Conservation (phyloP, 2,329 filamentous ascomycete genomes). For the Fusarium denticulatum region DNA sequence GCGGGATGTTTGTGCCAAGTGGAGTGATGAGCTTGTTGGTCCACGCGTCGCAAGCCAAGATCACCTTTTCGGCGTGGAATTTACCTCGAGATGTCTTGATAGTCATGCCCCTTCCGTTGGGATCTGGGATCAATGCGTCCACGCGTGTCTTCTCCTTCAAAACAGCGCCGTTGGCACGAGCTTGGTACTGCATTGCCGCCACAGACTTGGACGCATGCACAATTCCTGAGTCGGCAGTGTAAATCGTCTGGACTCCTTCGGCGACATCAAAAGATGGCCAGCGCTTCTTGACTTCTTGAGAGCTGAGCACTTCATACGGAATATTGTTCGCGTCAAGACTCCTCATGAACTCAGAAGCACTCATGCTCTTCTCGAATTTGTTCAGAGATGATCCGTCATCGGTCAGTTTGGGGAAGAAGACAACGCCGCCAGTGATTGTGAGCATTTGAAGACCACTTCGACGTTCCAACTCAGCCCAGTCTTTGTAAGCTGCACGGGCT, state of each 20-base stretch:
- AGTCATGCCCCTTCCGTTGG: neutral
- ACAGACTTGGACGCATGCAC: slow-evolving; percentile 32
- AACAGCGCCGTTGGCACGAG: slow-evolving; percentile 14
- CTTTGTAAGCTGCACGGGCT: slow-evolving; percentile 36
- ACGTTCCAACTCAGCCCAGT: slow-evolving; percentile 37
- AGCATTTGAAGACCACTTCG: slow-evolving; percentile 30
- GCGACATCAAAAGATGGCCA: slow-evolving; percentile 38
- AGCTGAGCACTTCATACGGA: slow-evolving; percentile 33
- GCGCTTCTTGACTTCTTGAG: slow-evolving; percentile 19
- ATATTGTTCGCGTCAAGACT: slow-evolving; percentile 27
- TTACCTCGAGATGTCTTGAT: slow-evolving; percentile 14
- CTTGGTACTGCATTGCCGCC: slow-evolving; percentile 22
- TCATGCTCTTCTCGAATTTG: slow-evolving; percentile 19
- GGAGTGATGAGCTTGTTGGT: slow-evolving; percentile 28
- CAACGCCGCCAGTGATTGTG: slow-evolving; percentile 37
- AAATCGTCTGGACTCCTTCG: slow-evolving; percentile 22
- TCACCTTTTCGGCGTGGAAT: slow-evolving; percentile 23
- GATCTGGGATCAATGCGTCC: neutral
- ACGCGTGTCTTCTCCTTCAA: slow-evolving; percentile 22
- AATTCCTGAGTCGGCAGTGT: slow-evolving; percentile 39
- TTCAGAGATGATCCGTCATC: neutral
- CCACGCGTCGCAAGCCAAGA: slow-evolving; percentile 30
- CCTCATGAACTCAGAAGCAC: neutral
- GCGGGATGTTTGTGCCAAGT: slow-evolving; percentile 18
- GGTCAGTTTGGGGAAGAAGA: slow-evolving; percentile 29